These are phyloP conservation scores for Crithidia acanthocephali DNA, from an alignment of 208 protist species.

Conservation along the genomic window DNA sequence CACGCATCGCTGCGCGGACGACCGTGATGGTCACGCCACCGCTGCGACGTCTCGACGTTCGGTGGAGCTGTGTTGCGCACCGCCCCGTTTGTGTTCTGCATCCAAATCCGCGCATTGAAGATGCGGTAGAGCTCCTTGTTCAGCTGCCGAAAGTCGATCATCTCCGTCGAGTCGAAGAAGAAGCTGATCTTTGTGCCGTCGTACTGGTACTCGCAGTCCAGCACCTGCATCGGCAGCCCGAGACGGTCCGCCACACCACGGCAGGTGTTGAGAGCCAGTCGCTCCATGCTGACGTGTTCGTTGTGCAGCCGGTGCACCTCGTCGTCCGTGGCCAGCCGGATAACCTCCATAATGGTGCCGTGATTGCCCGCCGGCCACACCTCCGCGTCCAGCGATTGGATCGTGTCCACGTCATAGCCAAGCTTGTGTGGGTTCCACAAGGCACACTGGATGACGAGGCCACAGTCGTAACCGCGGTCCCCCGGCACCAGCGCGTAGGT, in stretches of 20 bases:
- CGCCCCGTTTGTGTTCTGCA: slow-evolving; percentile 79
- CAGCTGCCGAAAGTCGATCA: slow-evolving; percentile 81
- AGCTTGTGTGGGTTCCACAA: slow-evolving; percentile 41
- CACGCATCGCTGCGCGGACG: not conserved
- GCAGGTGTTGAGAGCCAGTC: slow-evolving; percentile 71
- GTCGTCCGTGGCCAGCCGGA: slow-evolving; percentile 66
- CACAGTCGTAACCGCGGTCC: slow-evolving; percentile 82
- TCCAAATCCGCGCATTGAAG: slow-evolving; percentile 91
- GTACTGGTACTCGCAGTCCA: slow-evolving; percentile 91
- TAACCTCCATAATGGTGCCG: slow-evolving; percentile 42
- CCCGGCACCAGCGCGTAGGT: slow-evolving; percentile 84
- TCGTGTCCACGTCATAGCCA: slow-evolving; percentile 17
- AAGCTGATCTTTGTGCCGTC: slow-evolving; percentile 92
- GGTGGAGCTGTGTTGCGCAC: slow-evolving; percentile 54
- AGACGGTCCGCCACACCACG: slow-evolving; percentile 50
- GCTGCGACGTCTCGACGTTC: slow-evolving; percentile 28
- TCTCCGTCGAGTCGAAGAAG: slow-evolving; percentile 69
- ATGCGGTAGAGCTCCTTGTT: slow-evolving; percentile 82
- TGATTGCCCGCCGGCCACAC: slow-evolving; percentile 34
- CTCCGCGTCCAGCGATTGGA: slow-evolving; percentile 22
- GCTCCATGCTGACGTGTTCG: slow-evolving; percentile 70
- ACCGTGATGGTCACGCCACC: not conserved
- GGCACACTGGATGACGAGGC: slow-evolving; percentile 70
- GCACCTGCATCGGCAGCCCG: slow-evolving; percentile 71
- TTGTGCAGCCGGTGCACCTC: slow-evolving; percentile 66